These are phyloP conservation scores for Glonium stellatum DNA, from an alignment of 495 filamentous ascomycete genomes.

Conservation along the genomic window DNA sequence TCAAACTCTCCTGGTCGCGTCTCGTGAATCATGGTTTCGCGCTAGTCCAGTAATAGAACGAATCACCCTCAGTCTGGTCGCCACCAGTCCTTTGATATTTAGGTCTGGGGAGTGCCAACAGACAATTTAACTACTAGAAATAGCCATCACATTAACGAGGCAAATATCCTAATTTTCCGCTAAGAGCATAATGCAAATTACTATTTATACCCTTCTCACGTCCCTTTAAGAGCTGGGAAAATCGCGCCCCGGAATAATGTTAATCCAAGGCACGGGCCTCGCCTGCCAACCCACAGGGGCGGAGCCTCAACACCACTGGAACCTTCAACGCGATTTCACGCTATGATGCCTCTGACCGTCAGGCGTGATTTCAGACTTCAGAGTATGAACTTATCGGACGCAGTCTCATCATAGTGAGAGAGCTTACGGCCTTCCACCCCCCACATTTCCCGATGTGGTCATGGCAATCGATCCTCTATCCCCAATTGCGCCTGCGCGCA, in stretches of 20 bases:
- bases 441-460: conserved; percentile 16
- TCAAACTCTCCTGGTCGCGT: too few relatives aligned
- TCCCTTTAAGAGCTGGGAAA: too few relatives aligned
- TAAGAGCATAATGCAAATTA: too few relatives aligned
- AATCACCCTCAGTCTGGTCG: background rate
- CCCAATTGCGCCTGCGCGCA: conserved; percentile 79
- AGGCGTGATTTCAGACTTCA: too few relatives aligned
- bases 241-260: too few relatives aligned
- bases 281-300: background rate
- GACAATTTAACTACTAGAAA: too few relatives aligned
- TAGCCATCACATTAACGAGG: too few relatives aligned
- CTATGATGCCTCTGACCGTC: background rate
- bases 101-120: too few relatives aligned
- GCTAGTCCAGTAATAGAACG: background rate
- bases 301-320: background rate
- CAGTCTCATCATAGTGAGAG: background rate
- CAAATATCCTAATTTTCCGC: too few relatives aligned
- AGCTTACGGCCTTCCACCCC: background rate
- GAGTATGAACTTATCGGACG: background rate
- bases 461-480: conserved; percentile 85
- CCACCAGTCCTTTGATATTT: too few relatives aligned
- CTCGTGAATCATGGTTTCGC: background rate
- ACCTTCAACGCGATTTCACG: background rate
- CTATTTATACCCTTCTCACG: too few relatives aligned
- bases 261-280: too few relatives aligned